A percentile compares a stretch with the other conserved stretches of the same genome.
Evolutionary conservation across 371 early-diverging fungal species (phyloP).

Genomic region (Mucor lusitanicus): DNA sequence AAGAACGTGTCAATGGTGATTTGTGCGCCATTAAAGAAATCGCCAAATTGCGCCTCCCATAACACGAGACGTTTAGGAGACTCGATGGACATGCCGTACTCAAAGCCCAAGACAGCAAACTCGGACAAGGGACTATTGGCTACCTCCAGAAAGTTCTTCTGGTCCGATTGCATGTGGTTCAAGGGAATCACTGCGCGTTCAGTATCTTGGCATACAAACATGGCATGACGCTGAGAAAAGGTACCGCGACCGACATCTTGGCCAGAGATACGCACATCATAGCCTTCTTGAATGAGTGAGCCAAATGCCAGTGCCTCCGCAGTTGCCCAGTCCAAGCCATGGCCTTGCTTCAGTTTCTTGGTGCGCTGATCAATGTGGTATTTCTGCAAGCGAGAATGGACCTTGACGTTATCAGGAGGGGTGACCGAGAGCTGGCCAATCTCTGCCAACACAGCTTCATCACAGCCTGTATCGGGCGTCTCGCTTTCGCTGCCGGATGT

Average conservation of each 20-base stretch:
- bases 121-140: conserved; percentile 92
- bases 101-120: conserved; percentile 95
- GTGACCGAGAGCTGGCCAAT: conserved; percentile 79
- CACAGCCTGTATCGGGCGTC: conserved; percentile 60
- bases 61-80: conserved; percentile 81
- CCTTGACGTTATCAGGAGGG: conserved; percentile 61
- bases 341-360: conserved; percentile 68
- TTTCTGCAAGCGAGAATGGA: conserved; percentile 87
- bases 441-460: conserved; percentile 53
- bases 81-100: conserved; percentile 91
- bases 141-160: conserved; percentile 61
- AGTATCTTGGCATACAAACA: conserved; percentile 83
- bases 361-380: conserved; percentile 87
- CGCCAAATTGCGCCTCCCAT: conserved; percentile 99
- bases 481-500: conserved; percentile 10
- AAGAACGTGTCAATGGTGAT: conserved; percentile 94
- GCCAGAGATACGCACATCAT: conserved; percentile 90
- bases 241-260: conserved; percentile 99
- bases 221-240: conserved; percentile 95
- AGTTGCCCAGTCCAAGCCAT: conserved; percentile 93
- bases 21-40: conserved; percentile 97
- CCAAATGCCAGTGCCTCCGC: conserved; percentile 96
- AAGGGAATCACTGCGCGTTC: conserved; percentile 82
- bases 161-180: conserved; percentile 61
- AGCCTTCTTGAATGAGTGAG: conserved; percentile 79